These are phyloP conservation scores for Acacia crassicarpa DNA, from an alignment of 306 rosid species.

Conservation along the genomic window DNA sequence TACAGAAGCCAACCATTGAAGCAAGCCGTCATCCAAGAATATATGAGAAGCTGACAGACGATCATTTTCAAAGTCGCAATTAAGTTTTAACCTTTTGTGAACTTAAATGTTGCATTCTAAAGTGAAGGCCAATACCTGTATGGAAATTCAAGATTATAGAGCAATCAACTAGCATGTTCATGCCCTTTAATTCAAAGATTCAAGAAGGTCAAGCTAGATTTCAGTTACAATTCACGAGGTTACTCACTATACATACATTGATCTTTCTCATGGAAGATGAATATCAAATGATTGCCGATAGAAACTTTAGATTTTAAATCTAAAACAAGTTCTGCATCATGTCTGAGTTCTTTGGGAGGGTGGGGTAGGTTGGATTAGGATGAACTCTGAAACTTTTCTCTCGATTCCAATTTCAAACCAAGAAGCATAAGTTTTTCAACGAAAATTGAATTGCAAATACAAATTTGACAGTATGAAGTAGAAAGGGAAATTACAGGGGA, in stretches of 20 bases:
- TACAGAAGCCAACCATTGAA: background rate
- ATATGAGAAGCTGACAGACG: background rate
- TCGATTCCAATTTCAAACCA: background rate
- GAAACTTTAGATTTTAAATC: background rate
- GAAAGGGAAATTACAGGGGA: slow-evolving; percentile 47
- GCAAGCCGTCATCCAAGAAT: background rate
- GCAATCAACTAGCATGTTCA: background rate
- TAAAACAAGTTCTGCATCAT: background rate
- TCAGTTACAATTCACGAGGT: background rate
- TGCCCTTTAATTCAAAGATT: background rate
- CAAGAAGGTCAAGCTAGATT: background rate
- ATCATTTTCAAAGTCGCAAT: no score
- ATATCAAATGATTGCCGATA: background rate
- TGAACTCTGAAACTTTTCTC: background rate
- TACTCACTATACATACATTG: background rate
- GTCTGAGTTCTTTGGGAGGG: background rate
- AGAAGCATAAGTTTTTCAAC: background rate
- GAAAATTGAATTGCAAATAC: background rate
- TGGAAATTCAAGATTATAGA: background rate
- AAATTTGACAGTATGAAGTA: background rate
- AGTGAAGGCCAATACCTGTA: background rate
- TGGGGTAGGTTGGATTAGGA: background rate
- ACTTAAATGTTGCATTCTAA: background rate
- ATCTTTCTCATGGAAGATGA: background rate
- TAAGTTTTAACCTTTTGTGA: background rate